Evolutionary conservation across 2,329 filamentous ascomycete species (phyloP).

Genomic region (Fusarium sp.): DNA sequence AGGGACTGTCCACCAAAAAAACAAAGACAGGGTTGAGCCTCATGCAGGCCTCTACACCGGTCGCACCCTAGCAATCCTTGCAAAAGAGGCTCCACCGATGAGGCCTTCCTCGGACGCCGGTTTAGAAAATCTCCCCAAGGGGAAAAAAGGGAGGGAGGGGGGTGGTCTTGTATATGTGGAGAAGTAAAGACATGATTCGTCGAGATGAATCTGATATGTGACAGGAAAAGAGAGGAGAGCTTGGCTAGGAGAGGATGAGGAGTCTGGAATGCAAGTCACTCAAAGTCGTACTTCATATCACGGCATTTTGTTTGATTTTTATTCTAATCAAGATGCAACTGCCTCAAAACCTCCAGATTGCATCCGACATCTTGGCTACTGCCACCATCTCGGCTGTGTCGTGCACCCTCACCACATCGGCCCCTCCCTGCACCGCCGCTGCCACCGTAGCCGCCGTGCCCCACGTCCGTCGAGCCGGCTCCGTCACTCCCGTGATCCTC

Average conservation of each 20-base stretch:
- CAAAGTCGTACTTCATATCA: background rate
- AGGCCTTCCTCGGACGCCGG: constrained; percentile 34
- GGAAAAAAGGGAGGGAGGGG: background rate
- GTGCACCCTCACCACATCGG: constrained; percentile 92
- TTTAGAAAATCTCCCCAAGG: background rate
- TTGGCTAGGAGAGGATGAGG: background rate
- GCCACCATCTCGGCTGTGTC: constrained; percentile 88
- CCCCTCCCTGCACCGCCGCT: constrained; percentile 86
- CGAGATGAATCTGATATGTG: constrained; percentile 25
- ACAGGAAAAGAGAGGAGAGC: background rate
- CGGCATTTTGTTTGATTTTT: background rate
- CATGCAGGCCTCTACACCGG: constrained; percentile 32
- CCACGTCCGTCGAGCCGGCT: constrained; percentile 78
- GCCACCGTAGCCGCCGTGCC: constrained; percentile 91
- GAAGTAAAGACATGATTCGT: background rate
- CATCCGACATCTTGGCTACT: constrained; percentile 89
- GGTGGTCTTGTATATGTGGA: background rate
- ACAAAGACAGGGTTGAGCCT: constrained; percentile 19
- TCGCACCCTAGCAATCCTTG: constrained; percentile 17
- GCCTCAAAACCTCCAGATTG: constrained; percentile 74
- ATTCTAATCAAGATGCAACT: background rate
- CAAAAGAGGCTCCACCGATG: constrained; percentile 28
- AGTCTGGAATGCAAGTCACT: background rate
- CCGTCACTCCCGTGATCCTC: constrained; percentile 78
- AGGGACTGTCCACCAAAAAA: background rate